Evolutionary conservation across 192 early-diverging fungal species (phyloP).

Genomic region (Rhizoclosmatium sp.): DNA sequence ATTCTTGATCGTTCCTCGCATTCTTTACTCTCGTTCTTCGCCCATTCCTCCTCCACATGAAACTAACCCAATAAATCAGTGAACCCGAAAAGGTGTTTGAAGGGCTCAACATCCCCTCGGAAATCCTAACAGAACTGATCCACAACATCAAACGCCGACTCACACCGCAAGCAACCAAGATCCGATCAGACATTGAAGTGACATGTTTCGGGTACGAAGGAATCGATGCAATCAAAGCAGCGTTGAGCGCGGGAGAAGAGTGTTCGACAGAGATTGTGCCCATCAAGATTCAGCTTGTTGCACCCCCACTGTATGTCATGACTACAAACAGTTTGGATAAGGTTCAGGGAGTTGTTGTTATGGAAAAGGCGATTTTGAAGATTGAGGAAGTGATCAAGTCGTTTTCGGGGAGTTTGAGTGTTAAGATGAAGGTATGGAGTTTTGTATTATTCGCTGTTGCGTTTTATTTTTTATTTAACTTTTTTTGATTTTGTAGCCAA

Average conservation of each 20-base stretch:
- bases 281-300: conserved; percentile 89
- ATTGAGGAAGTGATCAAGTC: conserved; percentile 80
- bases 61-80: conserved; percentile 51
- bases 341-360: conserved; percentile 78
- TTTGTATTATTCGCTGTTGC: conserved; percentile 3
- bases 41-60: neutral
- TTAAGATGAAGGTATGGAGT: conserved; percentile 79
- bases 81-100: conserved; percentile 89
- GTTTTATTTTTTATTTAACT: neutral
- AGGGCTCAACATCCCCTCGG: conserved; percentile 70
- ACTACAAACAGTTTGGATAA: conserved; percentile 87
- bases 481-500: conserved; percentile 60
- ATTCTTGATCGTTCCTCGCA: neutral
- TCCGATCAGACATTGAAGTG: conserved; percentile 93
- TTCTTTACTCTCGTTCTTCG: conserved; percentile 14
- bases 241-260: conserved; percentile 86
- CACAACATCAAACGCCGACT: conserved; percentile 87
- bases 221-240: conserved; percentile 93
- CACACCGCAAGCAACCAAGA: conserved; percentile 95
- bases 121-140: conserved; percentile 77
- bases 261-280: conserved; percentile 77
- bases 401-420: conserved; percentile 74
- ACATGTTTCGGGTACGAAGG: conserved; percentile 94
- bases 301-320: conserved; percentile 95
- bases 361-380: conserved; percentile 86